Percentiles rank a stretch among this genome's conserved stretches.
These are phyloP conservation scores for Trypanosoma avium DNA, from an alignment of 208 protist genomes.

Conservation along the genomic window DNA sequence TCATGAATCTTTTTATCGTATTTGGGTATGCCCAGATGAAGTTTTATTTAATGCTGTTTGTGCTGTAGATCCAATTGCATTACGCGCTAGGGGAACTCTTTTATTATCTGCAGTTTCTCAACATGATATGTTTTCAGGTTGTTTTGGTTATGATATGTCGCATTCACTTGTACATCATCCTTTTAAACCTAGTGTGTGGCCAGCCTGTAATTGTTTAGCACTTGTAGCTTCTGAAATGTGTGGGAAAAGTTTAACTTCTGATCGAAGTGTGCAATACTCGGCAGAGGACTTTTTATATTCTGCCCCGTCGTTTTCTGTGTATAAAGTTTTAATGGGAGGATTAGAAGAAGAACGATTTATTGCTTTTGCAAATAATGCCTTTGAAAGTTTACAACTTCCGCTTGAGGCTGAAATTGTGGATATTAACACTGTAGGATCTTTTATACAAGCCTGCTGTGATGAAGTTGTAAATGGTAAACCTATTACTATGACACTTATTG, in stretches of 20 bases:
- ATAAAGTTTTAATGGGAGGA: conserved; percentile 42
- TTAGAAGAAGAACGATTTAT: conserved; percentile 41
- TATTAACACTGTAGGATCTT: conserved; percentile 22
- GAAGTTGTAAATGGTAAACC: conserved; percentile 34
- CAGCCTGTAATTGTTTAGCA: conserved; percentile 70
- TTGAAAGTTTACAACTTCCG: conserved; percentile 59
- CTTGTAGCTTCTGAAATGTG: conserved; percentile 89
- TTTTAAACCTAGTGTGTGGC: conserved; percentile 85
- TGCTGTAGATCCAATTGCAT: conserved; percentile 47
- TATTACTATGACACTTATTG: conserved; percentile 70
- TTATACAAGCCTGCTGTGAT: conserved; percentile 61
- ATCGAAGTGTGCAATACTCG: conserved; percentile 64
- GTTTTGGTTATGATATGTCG: conserved; percentile 79
- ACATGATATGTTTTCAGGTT: conserved; percentile 63
- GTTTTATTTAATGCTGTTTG: conserved; percentile 64
- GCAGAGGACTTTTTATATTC: conserved; percentile 86
- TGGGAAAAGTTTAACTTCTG: conserved; percentile 48
- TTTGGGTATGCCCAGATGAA: conserved; percentile 59
- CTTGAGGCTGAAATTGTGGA: conserved; percentile 55
- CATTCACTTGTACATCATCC: conserved; percentile 86
- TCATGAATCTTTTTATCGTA: conserved; percentile 71
- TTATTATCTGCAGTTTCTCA: conserved; percentile 53
- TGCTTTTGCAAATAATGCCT: conserved; percentile 60
- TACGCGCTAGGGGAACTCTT: conserved; percentile 73
- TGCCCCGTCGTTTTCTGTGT: conserved; percentile 67